Evolutionary conservation across 108 stramenopile species (phyloP), one percentile per base, ranked within the genome.

Genomic region (Stephanodiscus triporus): DNA sequence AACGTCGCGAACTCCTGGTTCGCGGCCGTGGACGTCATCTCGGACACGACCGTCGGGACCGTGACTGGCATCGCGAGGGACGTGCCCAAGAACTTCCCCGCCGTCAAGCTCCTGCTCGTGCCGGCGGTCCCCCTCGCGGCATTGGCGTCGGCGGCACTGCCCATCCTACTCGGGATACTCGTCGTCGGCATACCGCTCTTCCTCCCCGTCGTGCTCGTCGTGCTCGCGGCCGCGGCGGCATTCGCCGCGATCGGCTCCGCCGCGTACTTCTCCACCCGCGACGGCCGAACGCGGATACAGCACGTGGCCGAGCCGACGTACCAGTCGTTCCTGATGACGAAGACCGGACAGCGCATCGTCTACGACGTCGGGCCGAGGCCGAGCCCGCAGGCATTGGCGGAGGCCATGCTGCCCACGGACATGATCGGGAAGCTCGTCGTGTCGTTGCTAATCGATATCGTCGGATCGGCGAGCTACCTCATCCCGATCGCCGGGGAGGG

Each of bases 361-460:
- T 96, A 95, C 69, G 82, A 92, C 36, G 86, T 87, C 1, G 97
- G 97, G 4, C 92, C 94, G 0, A 81, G 94, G 26, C 97, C 97
- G 19, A 26, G 78, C 84, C 36, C 94, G 0, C 75, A 91, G 37
- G 75, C 82, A 1, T 63, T 92, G 32, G 82, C 80, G 8, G 74
- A 82, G 32, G 72, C 89, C 17, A 34, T 84, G 0, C 57, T 95
- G 37, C 97, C 97, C 7, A 70, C 67, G 22, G 75, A 69, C 20
- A 82, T 86, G 63, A 86, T 89, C 87, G 72, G 83, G 26, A 89
- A 89, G 77, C 70, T 97, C 14, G 48, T 81, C 36, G 62, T 85
- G 5, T 88, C 86, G 7, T 40, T 97, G 42, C 2, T 84, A 0
- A 81, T 97, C 60, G 97, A 97, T 66, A 66, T 85, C 14, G 78